A percentile compares a stretch with the other conserved stretches of the same genome.
phyloP scores from a whole-genome alignment of 176 grass and related monocot genomes.

The Alopecurus myosuroides region DNA sequence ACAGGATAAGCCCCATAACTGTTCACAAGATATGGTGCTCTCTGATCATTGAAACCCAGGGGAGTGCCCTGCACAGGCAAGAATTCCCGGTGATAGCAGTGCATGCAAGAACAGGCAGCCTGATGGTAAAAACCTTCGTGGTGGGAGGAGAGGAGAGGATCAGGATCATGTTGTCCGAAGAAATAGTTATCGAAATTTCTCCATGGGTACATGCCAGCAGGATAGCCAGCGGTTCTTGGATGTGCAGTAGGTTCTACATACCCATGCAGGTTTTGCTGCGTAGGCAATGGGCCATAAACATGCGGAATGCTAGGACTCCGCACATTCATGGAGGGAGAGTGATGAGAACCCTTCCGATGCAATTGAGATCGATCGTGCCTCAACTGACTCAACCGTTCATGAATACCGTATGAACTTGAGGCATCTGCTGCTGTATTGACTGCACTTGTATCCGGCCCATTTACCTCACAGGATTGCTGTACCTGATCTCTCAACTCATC shows the following conservation, averaged over 20 bases:
- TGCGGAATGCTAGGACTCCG: conserved; percentile 35
- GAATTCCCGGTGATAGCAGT: conserved; percentile 63
- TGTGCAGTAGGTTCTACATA: conserved; percentile 43
- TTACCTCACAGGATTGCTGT: conserved; percentile 58
- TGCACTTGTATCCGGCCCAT: conserved; percentile 35
- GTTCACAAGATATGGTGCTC: conserved; percentile 38
- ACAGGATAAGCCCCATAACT: conserved; percentile 34
- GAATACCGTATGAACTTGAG: conserved; percentile 33
- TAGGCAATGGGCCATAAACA: conserved; percentile 46
- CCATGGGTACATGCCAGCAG: conserved; percentile 32
- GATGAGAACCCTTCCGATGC: conserved; percentile 27
- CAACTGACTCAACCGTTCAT: conserved; percentile 31
- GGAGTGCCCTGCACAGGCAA: conserved; percentile 50
- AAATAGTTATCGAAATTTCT: conserved; percentile 58
- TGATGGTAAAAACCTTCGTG: conserved; percentile 82
- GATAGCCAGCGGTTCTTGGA: conserved; percentile 32
- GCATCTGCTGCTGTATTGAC: conserved; percentile 17
- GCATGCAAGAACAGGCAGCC: conserved; percentile 64
- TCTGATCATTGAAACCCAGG: conserved; percentile 43
- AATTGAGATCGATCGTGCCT: conserved; percentile 40
- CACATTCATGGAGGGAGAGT: conserved; percentile 27
- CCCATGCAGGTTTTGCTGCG: conserved; percentile 31
- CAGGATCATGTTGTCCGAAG: conserved; percentile 59
- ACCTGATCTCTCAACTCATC: conserved; percentile 94
- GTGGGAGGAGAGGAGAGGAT: conserved; percentile 60